Percentiles rank a stretch among this genome's conserved stretches.
These are phyloP conservation scores for Xylaria grammica DNA, from an alignment of 495 filamentous ascomycete species.

Conservation along the genomic window DNA sequence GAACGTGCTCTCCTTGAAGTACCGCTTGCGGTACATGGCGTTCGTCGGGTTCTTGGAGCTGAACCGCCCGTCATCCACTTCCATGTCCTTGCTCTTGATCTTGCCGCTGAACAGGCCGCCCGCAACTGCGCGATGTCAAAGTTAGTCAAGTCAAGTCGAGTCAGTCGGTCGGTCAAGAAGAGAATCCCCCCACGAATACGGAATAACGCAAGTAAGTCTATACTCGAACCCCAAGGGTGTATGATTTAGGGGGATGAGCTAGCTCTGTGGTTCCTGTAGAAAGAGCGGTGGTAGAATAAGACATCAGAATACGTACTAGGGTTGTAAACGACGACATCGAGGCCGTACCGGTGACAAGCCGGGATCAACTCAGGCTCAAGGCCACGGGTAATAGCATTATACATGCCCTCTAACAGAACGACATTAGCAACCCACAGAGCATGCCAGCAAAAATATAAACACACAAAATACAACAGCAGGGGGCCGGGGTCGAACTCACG, in stretches of 20 bases:
- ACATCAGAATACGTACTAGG: constrained; percentile 47
- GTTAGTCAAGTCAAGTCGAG: too few species aligned
- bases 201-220: too few species aligned
- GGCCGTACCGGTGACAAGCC: constrained; percentile 79
- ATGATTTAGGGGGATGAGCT: background rate
- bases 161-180: too few species aligned
- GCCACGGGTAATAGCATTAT: constrained; percentile 73
- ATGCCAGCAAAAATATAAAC: background rate
- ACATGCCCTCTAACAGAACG: constrained; percentile 57
- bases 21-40: constrained; percentile 73
- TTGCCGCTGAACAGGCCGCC: constrained; percentile 87
- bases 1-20: constrained; percentile 82
- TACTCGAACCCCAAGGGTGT: too few species aligned
- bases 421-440: background rate
- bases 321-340: constrained; percentile 93
- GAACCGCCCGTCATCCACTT: constrained; percentile 69
- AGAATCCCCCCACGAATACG: too few species aligned
- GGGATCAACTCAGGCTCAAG: constrained; percentile 83
- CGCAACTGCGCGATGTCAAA: constrained; percentile 42
- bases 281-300: constrained; percentile 27
- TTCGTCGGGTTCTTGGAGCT: constrained; percentile 60
- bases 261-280: background rate
- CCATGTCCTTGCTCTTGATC: constrained; percentile 70
- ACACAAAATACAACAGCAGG: background rate
- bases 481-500: constrained; percentile 42